Evolutionary conservation across 257 asterid genomes (phyloP), one percentile per base, ranked within the genome.

Genomic region (Linaria vulgaris): DNA sequence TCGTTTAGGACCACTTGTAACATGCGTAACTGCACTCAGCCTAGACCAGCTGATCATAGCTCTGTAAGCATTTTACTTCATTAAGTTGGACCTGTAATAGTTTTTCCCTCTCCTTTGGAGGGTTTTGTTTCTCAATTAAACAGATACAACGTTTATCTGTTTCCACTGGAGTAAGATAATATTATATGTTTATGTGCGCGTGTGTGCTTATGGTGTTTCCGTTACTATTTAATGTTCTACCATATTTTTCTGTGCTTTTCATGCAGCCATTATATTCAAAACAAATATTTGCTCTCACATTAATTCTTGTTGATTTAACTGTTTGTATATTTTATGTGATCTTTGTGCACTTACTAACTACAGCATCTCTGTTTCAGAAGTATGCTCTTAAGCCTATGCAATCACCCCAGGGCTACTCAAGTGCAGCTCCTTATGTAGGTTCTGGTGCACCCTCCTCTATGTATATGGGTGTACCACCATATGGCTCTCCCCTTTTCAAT

Each of bases 1-100:
- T 88, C 96, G 41, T 88, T 88, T 73, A 79, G 95, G 79, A 88
- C 96, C 44, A 88, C 95, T 37, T 88, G 96, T 76, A 88, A 88
- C 62, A 88, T 84, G 95, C 95, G 85, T 22, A 88, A 88, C 77
- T 88, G 96, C 73, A 86, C 92, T 64, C 96, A 88, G 79, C 78
- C 96, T 56, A 80, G 96, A 77, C 96, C 96, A 55, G 92, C 92
- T 23, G 96, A 86, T 79, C 95, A 88, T 72, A 80, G 66, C 75
- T 54, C 84, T 48, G 96, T 88, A 83, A 74, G 88, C 31, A 55
- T 44, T 4, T 34, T 4, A 34, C 41, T 1, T 34, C 41, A n/a
- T n/a, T n/a, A n/a, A n/a, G n/a, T n/a, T n/a, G n/a, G n/a, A n/a
- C n/a, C n/a, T n/a, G n/a, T n/a, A n/a, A n/a, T n/a, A n/a, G n/a